These are phyloP conservation scores for Ogataea minuta DNA, from an alignment of 805 yeast species.

Conservation along the genomic window DNA sequence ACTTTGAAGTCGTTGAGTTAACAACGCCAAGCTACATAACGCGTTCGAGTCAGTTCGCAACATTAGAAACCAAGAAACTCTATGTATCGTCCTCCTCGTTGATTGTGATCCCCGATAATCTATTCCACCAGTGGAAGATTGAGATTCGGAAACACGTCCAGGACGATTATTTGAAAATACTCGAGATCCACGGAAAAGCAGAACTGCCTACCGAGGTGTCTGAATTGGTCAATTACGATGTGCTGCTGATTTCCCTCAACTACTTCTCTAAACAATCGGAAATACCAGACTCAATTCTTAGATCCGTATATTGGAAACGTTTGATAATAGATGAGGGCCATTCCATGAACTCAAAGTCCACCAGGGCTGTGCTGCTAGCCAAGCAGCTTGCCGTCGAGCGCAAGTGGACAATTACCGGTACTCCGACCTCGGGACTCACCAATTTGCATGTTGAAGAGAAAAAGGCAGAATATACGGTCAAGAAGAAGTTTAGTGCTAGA, in stretches of 20 bases:
- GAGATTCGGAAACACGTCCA: slow-evolving; percentile 58
- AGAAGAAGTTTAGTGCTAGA: slow-evolving; percentile 47
- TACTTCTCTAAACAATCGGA: slow-evolving; percentile 44
- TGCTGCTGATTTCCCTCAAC: slow-evolving; percentile 49
- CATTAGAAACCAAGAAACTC: slow-evolving; percentile 28
- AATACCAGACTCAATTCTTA: slow-evolving; percentile 36
- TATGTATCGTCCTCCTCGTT: slow-evolving; percentile 53
- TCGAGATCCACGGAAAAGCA: slow-evolving; percentile 27
- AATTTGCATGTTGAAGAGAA: slow-evolving; percentile 46
- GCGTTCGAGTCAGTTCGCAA: slow-evolving; percentile 12
- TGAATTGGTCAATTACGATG: slow-evolving; percentile 45
- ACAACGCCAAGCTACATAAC: slow-evolving; percentile 15
- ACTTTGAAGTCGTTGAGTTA: slow-evolving; percentile 34
- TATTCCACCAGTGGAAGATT: slow-evolving; percentile 61
- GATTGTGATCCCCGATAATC: slow-evolving; percentile 63
- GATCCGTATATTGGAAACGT: slow-evolving; percentile 59
- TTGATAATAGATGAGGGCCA: slow-evolving; percentile 78
- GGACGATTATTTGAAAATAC: slow-evolving; percentile 36
- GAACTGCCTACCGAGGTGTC: slow-evolving; percentile 32
- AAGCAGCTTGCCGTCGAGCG: slow-evolving; percentile 53
- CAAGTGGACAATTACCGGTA: slow-evolving; percentile 74
- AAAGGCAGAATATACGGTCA: slow-evolving; percentile 42
- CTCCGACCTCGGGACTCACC: slow-evolving; percentile 72
- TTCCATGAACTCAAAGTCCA: slow-evolving; percentile 51
- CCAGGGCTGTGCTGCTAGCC: slow-evolving; percentile 51